Conservation (phyloP, 352 stramenopile genomes). For the Blastocystis sp. region DNA sequence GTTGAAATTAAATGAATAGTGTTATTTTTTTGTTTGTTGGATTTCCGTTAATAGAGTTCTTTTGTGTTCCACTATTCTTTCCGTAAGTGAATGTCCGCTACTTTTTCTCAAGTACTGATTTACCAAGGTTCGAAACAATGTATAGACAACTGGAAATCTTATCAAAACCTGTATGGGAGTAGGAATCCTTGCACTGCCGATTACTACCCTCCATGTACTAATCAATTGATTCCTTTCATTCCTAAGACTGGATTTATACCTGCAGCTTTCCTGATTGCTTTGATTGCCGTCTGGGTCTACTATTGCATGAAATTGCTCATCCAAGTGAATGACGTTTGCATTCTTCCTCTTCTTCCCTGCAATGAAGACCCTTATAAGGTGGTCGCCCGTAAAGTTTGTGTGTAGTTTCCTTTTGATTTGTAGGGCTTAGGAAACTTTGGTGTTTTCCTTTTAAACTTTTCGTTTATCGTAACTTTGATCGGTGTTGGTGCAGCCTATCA, state of each 20-base stretch:
- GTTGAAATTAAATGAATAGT: slow-evolving; percentile 15
- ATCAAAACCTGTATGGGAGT: slow-evolving; percentile 61
- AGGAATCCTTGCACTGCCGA: slow-evolving; percentile 52
- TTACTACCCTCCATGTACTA: not conserved
- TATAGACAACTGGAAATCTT: slow-evolving; percentile 55
- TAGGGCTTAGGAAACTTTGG: slow-evolving; percentile 54
- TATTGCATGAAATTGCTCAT: slow-evolving; percentile 53
- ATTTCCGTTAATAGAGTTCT: not conserved
- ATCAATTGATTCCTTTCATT: not conserved
- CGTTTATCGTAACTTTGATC: slow-evolving; percentile 54
- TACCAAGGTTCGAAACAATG: not conserved
- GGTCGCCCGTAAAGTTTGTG: not conserved
- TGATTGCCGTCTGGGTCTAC: slow-evolving; percentile 43
- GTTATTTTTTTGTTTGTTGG: not conserved
- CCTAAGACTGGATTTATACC: slow-evolving; percentile 26
- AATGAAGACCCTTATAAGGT: slow-evolving; percentile 56
- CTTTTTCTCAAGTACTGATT: slow-evolving; percentile 20
- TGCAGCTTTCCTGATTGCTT: not conserved
- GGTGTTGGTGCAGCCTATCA: slow-evolving; percentile 54
- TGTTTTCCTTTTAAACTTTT: slow-evolving; percentile 58
- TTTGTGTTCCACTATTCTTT: slow-evolving; percentile 7
- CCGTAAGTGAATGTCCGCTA: slow-evolving; percentile 29
- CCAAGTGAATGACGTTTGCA: slow-evolving; percentile 8
- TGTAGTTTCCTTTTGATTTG: not conserved
- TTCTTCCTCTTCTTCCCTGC: not conserved